Percentiles rank a stretch among this genome's conserved stretches.
These are phyloP conservation scores for Ramichloridium luteum DNA, from an alignment of 2,329 filamentous ascomycete genomes.

Conservation along the genomic window DNA sequence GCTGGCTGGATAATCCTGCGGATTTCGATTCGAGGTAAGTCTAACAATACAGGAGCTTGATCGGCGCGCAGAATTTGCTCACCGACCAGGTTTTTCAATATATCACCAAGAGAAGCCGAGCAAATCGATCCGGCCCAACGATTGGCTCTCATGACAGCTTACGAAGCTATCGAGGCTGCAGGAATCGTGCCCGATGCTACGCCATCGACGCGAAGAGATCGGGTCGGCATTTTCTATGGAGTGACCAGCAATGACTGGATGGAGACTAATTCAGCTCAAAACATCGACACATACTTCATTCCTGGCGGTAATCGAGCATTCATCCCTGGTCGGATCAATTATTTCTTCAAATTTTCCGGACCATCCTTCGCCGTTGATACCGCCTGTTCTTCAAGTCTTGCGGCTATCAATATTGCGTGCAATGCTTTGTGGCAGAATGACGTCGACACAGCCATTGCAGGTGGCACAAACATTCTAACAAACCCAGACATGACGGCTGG, in stretches of 20 bases:
- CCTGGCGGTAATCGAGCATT: conserved; percentile 12
- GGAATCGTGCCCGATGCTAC: conserved; percentile 20
- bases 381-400: conserved; percentile 17
- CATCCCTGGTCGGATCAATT: conserved; percentile 15
- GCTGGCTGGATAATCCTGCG: conserved; percentile 27
- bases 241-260: conserved; percentile 22
- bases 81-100: conserved; percentile 25
- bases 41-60: neutral
- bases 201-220: conserved; percentile 15
- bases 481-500: conserved; percentile 15
- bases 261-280: conserved; percentile 14
- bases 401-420: conserved; percentile 13
- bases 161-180: conserved; percentile 17
- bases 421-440: conserved; percentile 15
- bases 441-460: conserved; percentile 15
- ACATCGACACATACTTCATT: conserved; percentile 15
- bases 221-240: conserved; percentile 25
- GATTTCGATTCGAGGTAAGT: conserved; percentile 24
- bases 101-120: conserved; percentile 22
- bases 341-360: conserved; percentile 17
- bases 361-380: conserved; percentile 18
- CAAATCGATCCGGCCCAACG: conserved; percentile 15
- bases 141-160: conserved; percentile 17
- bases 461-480: conserved; percentile 15
- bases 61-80: neutral